phyloP scores from a whole-genome alignment of 2,329 filamentous ascomycete genomes.

The Xylaria sp. region DNA sequence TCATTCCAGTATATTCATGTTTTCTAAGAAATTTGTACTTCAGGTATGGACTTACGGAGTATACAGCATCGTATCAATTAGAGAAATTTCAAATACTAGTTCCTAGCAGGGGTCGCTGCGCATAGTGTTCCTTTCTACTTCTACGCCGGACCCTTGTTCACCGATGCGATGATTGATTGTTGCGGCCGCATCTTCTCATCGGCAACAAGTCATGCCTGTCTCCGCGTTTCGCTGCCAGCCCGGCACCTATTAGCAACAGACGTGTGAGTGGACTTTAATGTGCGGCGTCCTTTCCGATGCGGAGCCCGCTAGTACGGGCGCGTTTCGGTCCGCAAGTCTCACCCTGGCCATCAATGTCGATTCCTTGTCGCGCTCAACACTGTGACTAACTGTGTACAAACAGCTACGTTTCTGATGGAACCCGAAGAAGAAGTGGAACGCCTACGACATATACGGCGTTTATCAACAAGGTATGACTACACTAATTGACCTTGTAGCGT shows the following conservation, averaged over 20 bases:
- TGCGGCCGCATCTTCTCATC: neutral
- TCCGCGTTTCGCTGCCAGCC: neutral
- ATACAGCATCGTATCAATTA: neutral
- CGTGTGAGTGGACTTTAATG: neutral
- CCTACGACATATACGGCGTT: neutral
- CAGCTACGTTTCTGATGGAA: neutral
- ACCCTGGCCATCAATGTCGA: too few species aligned
- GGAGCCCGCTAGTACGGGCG: neutral
- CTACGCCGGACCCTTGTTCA: neutral
- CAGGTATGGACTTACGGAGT: neutral
- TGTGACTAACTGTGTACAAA: slow-evolving; percentile 4
- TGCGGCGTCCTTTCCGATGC: neutral
- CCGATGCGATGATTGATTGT: neutral
- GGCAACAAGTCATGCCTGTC: neutral
- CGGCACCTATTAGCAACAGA: neutral
- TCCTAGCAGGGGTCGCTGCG: neutral
- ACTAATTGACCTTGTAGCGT: too few species aligned
- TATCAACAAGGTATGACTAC: too few species aligned
- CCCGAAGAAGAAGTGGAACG: neutral
- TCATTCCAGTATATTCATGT: neutral
- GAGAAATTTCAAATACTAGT: neutral
- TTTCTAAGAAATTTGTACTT: neutral
- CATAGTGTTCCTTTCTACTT: neutral
- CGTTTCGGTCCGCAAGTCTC: neutral
- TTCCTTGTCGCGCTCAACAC: neutral